Conservation (phyloP, 2,329 filamentous ascomycete species). For the Myriosclerotinia scirpicola region DNA sequence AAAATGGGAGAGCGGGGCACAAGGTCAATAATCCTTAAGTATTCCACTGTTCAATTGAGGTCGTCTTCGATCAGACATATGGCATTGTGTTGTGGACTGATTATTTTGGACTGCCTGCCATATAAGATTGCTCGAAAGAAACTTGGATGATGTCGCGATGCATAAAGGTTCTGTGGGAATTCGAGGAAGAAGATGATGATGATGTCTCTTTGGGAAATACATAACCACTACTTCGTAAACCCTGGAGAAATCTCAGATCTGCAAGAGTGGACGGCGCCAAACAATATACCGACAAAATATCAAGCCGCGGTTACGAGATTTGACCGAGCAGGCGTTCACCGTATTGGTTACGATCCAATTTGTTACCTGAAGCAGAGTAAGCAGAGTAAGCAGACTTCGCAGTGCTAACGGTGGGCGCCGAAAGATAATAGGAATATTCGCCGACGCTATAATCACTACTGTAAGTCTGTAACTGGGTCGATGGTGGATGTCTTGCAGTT, state of each 20-base stretch:
- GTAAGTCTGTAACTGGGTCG: background rate
- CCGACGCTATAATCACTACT: conserved; percentile 10
- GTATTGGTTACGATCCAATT: background rate
- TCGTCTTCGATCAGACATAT: background rate
- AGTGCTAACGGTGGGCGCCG: background rate
- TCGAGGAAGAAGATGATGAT: background rate
- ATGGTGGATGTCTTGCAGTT: background rate
- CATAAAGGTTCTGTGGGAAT: background rate
- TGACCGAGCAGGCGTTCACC: background rate
- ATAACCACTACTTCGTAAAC: background rate
- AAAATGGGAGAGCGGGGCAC: background rate
- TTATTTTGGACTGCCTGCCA: background rate
- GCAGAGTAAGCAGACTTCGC: background rate
- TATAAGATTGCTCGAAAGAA: background rate
- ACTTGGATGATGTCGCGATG: background rate
- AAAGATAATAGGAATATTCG: conserved; percentile 4
- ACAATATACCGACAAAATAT: background rate
- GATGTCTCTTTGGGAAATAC: background rate
- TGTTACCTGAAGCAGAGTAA: background rate
- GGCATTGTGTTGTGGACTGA: background rate
- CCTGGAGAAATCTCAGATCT: background rate
- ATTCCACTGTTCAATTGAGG: background rate
- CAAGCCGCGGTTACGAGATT: background rate
- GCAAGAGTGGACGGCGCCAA: conserved; percentile 6
- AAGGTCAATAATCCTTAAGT: background rate